Evolutionary conservation across 169 alveolate species (phyloP), one percentile per base, ranked within the genome.

Genomic region (Eimeria sp.): DNA sequence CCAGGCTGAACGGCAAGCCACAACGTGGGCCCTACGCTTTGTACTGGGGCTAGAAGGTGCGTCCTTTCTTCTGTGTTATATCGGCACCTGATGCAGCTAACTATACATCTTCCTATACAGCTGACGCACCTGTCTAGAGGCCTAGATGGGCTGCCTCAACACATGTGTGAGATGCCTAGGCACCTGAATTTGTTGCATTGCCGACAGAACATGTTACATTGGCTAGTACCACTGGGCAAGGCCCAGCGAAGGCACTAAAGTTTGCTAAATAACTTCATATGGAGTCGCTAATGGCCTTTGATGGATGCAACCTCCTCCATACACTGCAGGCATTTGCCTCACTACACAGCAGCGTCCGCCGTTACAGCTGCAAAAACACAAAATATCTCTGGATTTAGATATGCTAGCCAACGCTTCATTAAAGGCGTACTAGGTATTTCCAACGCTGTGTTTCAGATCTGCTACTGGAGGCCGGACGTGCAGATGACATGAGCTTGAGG

Each of bases 11-110:
- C 63, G 65, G n/a, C 47, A n/a, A 40, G 89, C 67, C 43, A 40
- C 34, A 78, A 27, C 67, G 9, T 78, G 89, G 89, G 89, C 89
- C 43, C 25, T 47, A 47, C 58, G 89, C 9, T 78, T 43, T 78
- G 89, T 78, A 10, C 61, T 54, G 43, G 89, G 89, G 65, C 20
- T 78, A 13, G 89, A 78, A 34, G 89, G 89, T 78, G 30, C 11
- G 89, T 40, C 67, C 89, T 61, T 20, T 61, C 27, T 61, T 54
- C 16, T 54, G 61, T 54, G 61, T 3, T 54, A 34, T 34, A 34
- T 34, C 40, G 40, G 2, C 40, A 34, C 40, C 40, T 34, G 40
- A 34, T 2, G 2, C 2, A 34, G 40, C 40, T 34, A 34, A 34
- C 40, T 34, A 34, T 34, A 34, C 40, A 34, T 34, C 40, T 34